Percentiles rank a stretch among this genome's conserved stretches.
These are phyloP conservation scores for Coniosporium tulheliwenetii DNA, from an alignment of 2,329 filamentous ascomycete genomes.

Conservation along the genomic window DNA sequence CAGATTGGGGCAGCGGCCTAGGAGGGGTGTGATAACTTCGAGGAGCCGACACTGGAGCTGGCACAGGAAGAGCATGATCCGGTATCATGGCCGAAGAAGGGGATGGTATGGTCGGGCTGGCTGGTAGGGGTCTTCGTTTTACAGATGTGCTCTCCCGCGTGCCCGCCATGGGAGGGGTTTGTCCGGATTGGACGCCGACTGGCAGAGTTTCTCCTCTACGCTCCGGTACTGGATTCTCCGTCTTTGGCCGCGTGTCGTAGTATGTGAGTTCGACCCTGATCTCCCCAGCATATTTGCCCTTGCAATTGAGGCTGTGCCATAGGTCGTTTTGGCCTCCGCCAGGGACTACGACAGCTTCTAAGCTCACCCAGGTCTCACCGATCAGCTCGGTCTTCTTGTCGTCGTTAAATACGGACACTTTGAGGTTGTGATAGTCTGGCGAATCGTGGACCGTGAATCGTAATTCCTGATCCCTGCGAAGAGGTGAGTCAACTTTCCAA, in stretches of 20 bases:
- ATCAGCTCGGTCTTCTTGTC: slow-evolving; percentile 97
- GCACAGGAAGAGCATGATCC: slow-evolving; percentile 8
- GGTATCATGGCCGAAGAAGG: slow-evolving; percentile 10
- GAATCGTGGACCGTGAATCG: slow-evolving; percentile 94
- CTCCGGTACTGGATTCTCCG: slow-evolving; percentile 47
- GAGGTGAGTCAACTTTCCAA: slow-evolving; percentile 1
- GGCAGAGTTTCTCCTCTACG: slow-evolving; percentile 30
- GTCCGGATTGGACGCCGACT: slow-evolving; percentile 17
- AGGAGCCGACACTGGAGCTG: slow-evolving; percentile 6
- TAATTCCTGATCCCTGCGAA: slow-evolving; percentile 81
- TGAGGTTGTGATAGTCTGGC: slow-evolving; percentile 88
- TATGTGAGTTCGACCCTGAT: slow-evolving; percentile 91
- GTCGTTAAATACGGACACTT: slow-evolving; percentile 93
- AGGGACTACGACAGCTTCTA: slow-evolving; percentile 63
- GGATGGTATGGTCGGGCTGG: slow-evolving; percentile 49
- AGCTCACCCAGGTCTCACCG: slow-evolving; percentile 79
- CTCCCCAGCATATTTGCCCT: slow-evolving; percentile 90
- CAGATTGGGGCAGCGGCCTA: slow-evolving; percentile 1
- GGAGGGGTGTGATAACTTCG: slow-evolving; percentile 19
- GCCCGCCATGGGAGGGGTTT: slow-evolving; percentile 22
- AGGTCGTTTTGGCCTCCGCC: slow-evolving; percentile 89
- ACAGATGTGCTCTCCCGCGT: slow-evolving; percentile 46
- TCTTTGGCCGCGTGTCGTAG: slow-evolving; percentile 78
- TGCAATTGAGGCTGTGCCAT: slow-evolving; percentile 79
- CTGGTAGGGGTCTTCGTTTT: slow-evolving; percentile 72